These are phyloP conservation scores for Phanerochaete carnosa DNA, from an alignment of 768 basidiomycete species.

Conservation along the genomic window DNA sequence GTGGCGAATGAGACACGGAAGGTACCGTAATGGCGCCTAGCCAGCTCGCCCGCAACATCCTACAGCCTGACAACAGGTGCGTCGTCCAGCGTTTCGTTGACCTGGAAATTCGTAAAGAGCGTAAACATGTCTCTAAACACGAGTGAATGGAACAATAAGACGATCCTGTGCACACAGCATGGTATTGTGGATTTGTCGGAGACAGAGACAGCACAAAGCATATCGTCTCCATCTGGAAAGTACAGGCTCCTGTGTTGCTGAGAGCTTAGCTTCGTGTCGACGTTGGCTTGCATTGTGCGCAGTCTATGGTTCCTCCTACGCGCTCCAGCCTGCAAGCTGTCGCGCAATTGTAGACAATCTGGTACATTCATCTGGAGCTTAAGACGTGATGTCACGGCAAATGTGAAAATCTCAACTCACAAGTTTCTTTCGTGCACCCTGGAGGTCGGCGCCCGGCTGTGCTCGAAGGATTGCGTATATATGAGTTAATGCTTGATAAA, in stretches of 20 bases:
- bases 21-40: background rate
- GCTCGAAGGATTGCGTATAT: no score
- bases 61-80: constrained; percentile 8
- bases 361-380: no score
- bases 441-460: no score
- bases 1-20: no score
- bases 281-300: background rate
- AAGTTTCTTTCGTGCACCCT: no score
- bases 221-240: constrained; percentile 10
- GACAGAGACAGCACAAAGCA: background rate
- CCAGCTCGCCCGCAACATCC: constrained; percentile 13
- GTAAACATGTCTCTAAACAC: constrained; percentile 11
- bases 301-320: no score
- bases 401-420: no score
- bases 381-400: no score
- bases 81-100: constrained; percentile 5
- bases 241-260: background rate
- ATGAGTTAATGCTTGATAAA: no score
- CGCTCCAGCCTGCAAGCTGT: no score
- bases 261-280: background rate
- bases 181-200: background rate
- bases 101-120: background rate
- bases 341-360: no score
- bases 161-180: constrained; percentile 8
- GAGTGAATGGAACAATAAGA: constrained; percentile 5